Conservation (phyloP, 352 stramenopile species). For the Globisporangium mamillatum region DNA sequence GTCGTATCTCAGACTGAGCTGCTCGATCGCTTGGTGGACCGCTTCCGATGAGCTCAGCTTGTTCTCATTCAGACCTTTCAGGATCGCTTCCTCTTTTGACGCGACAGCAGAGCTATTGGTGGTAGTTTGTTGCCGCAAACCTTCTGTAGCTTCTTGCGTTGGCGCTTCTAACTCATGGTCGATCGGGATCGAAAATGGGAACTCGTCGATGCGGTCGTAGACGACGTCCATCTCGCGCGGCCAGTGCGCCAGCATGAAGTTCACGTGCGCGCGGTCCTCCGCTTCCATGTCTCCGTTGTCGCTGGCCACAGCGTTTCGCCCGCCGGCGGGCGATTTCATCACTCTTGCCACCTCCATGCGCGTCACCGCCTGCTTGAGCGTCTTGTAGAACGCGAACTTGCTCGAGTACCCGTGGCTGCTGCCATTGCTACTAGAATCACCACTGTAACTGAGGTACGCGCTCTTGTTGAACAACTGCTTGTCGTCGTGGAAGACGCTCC, state of each 20-base stretch:
- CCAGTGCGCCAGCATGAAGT: constrained; percentile 55
- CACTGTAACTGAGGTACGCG: constrained; percentile 20
- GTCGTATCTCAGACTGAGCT: constrained; percentile 27
- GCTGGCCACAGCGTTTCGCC: neutral
- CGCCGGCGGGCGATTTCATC: neutral
- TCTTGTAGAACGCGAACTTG: constrained; percentile 32
- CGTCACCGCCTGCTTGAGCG: constrained; percentile 31
- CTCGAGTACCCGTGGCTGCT: constrained; percentile 10
- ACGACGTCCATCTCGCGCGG: constrained; percentile 34
- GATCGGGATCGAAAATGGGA: constrained; percentile 33
- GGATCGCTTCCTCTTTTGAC: constrained; percentile 39
- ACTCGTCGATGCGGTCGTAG: constrained; percentile 37
- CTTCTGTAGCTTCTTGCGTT: neutral
- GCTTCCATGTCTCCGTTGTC: constrained; percentile 13
- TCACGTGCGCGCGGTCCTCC: constrained; percentile 24
- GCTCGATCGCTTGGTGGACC: constrained; percentile 38
- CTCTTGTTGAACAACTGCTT: constrained; percentile 32
- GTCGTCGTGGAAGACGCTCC: constrained; percentile 26
- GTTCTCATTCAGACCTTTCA: constrained; percentile 42
- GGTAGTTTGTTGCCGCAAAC: neutral
- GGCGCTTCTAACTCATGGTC: constrained; percentile 30
- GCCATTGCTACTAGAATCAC: neutral
- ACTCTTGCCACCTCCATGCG: constrained; percentile 32
- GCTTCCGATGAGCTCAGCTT: constrained; percentile 44
- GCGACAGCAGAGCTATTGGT: neutral